Conservation (phyloP, 768 basidiomycete species). For the Lepiota subincarnata region DNA sequence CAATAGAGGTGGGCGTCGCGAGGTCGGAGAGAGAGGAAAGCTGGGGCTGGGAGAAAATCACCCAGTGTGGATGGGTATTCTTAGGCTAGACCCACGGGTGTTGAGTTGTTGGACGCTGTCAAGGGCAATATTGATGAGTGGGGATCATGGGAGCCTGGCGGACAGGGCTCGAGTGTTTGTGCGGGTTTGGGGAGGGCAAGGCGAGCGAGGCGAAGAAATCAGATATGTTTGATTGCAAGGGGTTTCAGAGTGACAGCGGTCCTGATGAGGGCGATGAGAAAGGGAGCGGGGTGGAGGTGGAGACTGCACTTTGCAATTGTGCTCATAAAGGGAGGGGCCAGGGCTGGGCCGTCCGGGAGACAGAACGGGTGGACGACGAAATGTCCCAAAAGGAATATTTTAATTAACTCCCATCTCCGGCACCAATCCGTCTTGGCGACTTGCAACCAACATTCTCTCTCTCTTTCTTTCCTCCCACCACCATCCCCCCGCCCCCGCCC, state of each 20-base stretch:
- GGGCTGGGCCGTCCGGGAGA: no score
- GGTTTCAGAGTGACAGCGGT: constrained; percentile 10
- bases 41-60: constrained; percentile 5
- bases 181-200: background rate
- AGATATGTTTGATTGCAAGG: background rate
- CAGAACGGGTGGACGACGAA: no score
- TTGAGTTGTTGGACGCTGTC: constrained; percentile 3
- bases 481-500: constrained; percentile 10
- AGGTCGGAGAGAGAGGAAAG: background rate
- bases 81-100: constrained; percentile 1
- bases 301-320: no score
- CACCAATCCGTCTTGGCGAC: constrained; percentile 10
- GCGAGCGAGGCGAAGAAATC: no score
- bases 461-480: constrained; percentile 11
- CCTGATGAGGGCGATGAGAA: constrained; percentile 4
- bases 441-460: constrained; percentile 11
- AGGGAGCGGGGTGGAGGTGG: background rate
- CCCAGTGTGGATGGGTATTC: constrained; percentile 3
- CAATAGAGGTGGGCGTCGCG: background rate
- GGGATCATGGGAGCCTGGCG: background rate
- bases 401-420: constrained; percentile 6
- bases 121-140: background rate
- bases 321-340: no score
- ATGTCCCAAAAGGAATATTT: background rate
- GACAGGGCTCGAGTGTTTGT: background rate